These are phyloP conservation scores for Tricholoma hemisulphureum DNA, from an alignment of 768 basidiomycete species.

Conservation along the genomic window DNA sequence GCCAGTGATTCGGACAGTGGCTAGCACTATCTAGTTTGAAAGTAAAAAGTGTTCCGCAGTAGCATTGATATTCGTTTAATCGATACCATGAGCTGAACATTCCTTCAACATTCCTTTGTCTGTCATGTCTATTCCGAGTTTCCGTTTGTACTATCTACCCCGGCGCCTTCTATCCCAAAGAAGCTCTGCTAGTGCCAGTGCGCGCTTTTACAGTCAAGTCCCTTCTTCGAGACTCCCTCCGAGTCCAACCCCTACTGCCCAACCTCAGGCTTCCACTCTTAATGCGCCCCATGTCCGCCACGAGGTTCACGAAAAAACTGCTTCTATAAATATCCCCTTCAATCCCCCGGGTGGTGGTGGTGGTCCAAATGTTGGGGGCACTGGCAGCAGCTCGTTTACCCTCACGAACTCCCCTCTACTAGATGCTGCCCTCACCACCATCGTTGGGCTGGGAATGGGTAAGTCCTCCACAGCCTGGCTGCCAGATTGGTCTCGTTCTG, in stretches of 20 bases:
- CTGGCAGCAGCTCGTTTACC: conserved; percentile 26
- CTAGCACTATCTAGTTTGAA: no score
- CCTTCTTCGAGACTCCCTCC: conserved; percentile 5
- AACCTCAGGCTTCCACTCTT: conserved; percentile 4
- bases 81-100: no score
- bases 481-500: not conserved
- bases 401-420: conserved; percentile 43
- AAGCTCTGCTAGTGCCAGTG: no score
- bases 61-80: no score
- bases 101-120: no score
- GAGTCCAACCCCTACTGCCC: conserved; percentile 11
- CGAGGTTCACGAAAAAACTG: conserved; percentile 43
- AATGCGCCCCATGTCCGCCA: conserved; percentile 25
- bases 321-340: conserved; percentile 37
- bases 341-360: conserved; percentile 43
- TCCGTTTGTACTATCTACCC: not conserved
- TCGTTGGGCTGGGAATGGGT: conserved; percentile 63
- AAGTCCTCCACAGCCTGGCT: conserved; percentile 16
- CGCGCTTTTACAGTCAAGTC: conserved; percentile 18
- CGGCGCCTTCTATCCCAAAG: conserved; percentile 1
- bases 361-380: conserved; percentile 31
- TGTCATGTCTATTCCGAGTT: not conserved
- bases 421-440: conserved; percentile 58
- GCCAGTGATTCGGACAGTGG: not conserved
- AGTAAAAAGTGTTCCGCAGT: no score